Evolutionary conservation across 2,329 filamentous ascomycete genomes (phyloP), one percentile per base, ranked within the genome.

Genomic region (Exophiala viscosa): DNA sequence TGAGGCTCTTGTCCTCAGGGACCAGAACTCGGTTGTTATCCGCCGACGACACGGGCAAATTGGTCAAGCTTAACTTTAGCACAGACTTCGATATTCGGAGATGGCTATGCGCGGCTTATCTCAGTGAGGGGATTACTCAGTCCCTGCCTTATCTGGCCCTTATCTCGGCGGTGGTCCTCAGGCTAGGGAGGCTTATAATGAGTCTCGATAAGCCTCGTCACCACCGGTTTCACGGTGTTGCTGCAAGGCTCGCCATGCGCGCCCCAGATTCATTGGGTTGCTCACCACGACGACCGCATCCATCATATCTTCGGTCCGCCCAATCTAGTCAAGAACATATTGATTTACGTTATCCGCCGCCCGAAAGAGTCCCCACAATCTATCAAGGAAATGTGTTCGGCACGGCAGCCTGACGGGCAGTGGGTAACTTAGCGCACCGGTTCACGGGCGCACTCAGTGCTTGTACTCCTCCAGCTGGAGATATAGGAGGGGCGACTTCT

Each of bases 261-360:
- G 23, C 20, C 23, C 23, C 23, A 7, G 23, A 28, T 28, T 28
- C 23, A 28, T 5, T 28, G 23, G 23, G 23, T 7, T 7, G 8
- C 8, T 28, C 8, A 28, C 23, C 23, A 28, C 23, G 23, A 28
- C 23, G 13, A 28, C 23, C 20, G 28, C 23, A 42, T 15, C 43
- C 8, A 34, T 15, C 36, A 35, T 40, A 48, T 48, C 45, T 28
- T 13, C 45, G 14, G 15, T 28, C 5, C 23, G 8, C 23, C 23
- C 23, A 7, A 28, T n/a, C 11, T 17, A 47, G 32, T 33, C 45
- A 17, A 38, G 28, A 28, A 15, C 11, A n/a, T 23, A 35, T n/a
- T 17, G 5, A 15, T 17, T 49, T 43, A 23, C 6, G 14, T 49
- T 49, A 49, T 49, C 47, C 36, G 47, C 47, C 47, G 47, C 31